A percentile compares a stretch with the other conserved stretches of the same genome.
Conservation (phyloP, 2,329 filamentous ascomycete genomes). For the Scopulariopsis brevicaulis region DNA sequence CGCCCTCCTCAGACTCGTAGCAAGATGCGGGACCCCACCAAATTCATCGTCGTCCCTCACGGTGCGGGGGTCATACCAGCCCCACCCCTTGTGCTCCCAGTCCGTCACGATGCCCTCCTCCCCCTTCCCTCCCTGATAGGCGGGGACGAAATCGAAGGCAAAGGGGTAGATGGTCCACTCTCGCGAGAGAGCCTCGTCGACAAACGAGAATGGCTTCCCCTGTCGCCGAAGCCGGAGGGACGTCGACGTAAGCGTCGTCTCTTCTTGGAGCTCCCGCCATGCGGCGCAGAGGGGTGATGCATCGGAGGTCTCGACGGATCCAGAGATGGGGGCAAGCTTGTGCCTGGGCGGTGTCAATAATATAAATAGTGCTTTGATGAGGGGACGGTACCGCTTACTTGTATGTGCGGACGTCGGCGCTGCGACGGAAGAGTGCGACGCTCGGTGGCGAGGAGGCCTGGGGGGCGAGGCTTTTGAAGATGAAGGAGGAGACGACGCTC, state of each 20-base stretch:
- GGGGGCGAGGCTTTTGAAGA: constrained; percentile 30
- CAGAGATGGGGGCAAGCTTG: constrained; percentile 51
- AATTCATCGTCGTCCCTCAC: constrained; percentile 33
- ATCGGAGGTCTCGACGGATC: constrained; percentile 44
- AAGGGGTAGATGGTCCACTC: constrained; percentile 56
- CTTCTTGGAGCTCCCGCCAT: constrained; percentile 50
- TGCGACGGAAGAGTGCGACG: constrained; percentile 53
- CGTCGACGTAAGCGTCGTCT: constrained; percentile 39
- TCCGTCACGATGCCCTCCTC: constrained; percentile 40
- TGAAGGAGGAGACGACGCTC: constrained; percentile 36
- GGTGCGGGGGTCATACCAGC: constrained; percentile 42
- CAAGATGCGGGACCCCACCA: constrained; percentile 43
- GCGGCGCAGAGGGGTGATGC: constrained; percentile 41
- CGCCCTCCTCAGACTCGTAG: constrained; percentile 45
- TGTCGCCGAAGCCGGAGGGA: constrained; percentile 39
- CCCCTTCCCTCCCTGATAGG: constrained; percentile 17
- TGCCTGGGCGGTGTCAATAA: constrained; percentile 20
- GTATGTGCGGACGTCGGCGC: constrained; percentile 47
- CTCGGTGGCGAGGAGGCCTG: constrained; percentile 23
- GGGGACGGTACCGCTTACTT: constrained; percentile 27
- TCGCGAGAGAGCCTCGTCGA: constrained; percentile 37
- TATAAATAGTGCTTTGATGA: constrained; percentile 1
- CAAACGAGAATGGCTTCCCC: constrained; percentile 47
- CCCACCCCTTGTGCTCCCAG: constrained; percentile 50
- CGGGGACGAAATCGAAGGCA: constrained; percentile 35